Base-by-base conservation (phyloP, 495 filamentous ascomycete species). In the Cladorrhinum samala region DNA sequence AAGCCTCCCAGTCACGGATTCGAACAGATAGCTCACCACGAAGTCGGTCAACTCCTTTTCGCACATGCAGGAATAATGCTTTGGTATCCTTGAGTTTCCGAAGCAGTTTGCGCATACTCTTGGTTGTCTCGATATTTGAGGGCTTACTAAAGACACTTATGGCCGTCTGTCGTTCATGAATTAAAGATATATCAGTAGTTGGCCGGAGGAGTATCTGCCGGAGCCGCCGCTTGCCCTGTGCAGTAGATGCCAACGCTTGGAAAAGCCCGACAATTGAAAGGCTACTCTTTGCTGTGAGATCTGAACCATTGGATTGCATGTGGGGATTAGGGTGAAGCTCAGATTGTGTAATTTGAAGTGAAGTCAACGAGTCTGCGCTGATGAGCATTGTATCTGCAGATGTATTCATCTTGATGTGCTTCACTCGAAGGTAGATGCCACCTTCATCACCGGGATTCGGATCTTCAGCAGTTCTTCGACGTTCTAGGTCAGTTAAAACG, bases 221-320 rank as follows among this genome's bases (percentile, higher is more conserved):
- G 3, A 98, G 76, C 44, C 79, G 81, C 20, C 72, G 65, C 59
- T 84, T 89, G 2, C 94, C 93, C 59, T 96, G 88, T 5, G 89
- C 83, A 2, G 89, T 95, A 27, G 78, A 80, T 39, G 94, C 87
- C 53, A 92, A 73, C 37, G 85, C 77, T 40, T 85, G 81, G 55
- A 94, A 90, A 11, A 94, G 74, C 3, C 91, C 93, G 56, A 87
- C 94, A 1, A 98, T 69, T 2, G 91, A 96, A n/a, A 96, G 78
- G 7, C 83, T 86, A 66, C 96, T 90, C 65, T 96, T 96, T 0
- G 84, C 80, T 13, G 84, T 85, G 0, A 85, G 84, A 7, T 78
- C 75, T 5, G 78, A 83, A 55, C 70, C 82, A 9, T 77, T 81
- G 11, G 87, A 84, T 1, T 87, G 89, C 67, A 85, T 88, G 44